Evolutionary conservation across 2,329 filamentous ascomycete species (phyloP).

Genomic region (Geosmithia putterillii): DNA sequence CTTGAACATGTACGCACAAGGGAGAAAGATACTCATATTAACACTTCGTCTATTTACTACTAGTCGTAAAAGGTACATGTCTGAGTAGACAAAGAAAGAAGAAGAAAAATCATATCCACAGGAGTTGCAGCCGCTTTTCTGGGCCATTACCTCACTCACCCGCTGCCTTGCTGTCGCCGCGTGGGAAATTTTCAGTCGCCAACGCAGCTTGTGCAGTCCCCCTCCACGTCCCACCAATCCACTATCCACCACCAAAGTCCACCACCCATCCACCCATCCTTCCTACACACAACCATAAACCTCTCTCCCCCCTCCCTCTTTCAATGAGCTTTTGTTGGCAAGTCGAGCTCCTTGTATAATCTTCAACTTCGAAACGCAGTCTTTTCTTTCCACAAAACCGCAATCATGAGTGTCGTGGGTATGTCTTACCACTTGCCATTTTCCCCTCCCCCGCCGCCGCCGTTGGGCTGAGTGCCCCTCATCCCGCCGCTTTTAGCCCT

Average conservation of each 20-base stretch:
- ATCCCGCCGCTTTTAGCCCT: slow-evolving; percentile 1
- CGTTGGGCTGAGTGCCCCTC: background rate
- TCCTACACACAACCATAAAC: background rate
- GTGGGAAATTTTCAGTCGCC: background rate
- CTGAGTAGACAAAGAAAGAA: background rate
- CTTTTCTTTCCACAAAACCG: slow-evolving; percentile 7
- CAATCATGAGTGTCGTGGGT: slow-evolving; percentile 45
- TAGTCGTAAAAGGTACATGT: no score
- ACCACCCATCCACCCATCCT: background rate
- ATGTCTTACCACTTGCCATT: slow-evolving; percentile 11
- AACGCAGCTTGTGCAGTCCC: background rate
- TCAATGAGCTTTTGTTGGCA: background rate
- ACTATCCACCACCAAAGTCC: background rate
- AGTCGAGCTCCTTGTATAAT: background rate
- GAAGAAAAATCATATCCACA: background rate
- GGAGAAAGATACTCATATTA: no score
- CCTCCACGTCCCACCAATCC: background rate
- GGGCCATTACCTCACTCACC: background rate
- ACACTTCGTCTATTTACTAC: no score
- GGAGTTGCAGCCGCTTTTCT: background rate
- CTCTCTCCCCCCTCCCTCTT: background rate
- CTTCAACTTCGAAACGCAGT: background rate
- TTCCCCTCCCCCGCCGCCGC: background rate
- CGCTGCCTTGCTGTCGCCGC: background rate
- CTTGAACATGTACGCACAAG: no score